Conservation (phyloP, 108 stramenopile species). For the Fragilariopsis cylindrus region DNA sequence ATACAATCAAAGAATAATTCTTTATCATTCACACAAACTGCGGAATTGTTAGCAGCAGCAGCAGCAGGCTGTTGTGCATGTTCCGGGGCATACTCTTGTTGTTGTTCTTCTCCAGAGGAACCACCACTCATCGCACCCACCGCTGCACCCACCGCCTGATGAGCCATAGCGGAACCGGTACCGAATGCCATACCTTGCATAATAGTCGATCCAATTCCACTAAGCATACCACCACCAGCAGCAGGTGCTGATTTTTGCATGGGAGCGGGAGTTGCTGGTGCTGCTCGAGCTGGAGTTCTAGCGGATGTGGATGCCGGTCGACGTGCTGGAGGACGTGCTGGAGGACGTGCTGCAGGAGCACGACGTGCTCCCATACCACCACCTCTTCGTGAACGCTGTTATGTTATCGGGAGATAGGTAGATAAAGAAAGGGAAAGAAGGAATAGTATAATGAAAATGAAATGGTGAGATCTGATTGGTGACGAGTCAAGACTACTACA, state of each 20-base stretch:
- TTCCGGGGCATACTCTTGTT: conserved; percentile 8
- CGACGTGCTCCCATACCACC: conserved; percentile 30
- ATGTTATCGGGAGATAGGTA: not conserved
- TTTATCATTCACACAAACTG: conserved; percentile 87
- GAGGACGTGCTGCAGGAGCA: conserved; percentile 22
- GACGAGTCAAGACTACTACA: too few species aligned
- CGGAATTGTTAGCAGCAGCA: conserved; percentile 38
- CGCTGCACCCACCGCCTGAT: conserved; percentile 89
- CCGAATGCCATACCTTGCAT: conserved; percentile 98
- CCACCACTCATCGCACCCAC: conserved; percentile 73
- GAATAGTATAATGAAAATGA: too few species aligned
- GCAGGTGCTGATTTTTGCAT: conserved; percentile 41
- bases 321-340: conserved; percentile 22
- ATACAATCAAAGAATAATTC: conserved; percentile 93
- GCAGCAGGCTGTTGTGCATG: conserved; percentile 34
- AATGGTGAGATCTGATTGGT: too few species aligned
- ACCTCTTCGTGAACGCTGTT: conserved; percentile 39
- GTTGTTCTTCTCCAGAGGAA: conserved; percentile 32
- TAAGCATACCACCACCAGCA: conserved; percentile 87
- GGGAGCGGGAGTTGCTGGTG: conserved; percentile 47
- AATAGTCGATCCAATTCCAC: conserved; percentile 95
- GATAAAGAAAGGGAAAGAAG: too few species aligned
- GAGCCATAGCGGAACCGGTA: conserved; percentile 95
- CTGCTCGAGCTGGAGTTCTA: not conserved
- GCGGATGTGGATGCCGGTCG: conserved; percentile 8